Percentiles rank a stretch among this genome's conserved stretches.
Evolutionary conservation across 805 yeast species (phyloP).

Genomic region (Zygosaccharomyces bailii): DNA sequence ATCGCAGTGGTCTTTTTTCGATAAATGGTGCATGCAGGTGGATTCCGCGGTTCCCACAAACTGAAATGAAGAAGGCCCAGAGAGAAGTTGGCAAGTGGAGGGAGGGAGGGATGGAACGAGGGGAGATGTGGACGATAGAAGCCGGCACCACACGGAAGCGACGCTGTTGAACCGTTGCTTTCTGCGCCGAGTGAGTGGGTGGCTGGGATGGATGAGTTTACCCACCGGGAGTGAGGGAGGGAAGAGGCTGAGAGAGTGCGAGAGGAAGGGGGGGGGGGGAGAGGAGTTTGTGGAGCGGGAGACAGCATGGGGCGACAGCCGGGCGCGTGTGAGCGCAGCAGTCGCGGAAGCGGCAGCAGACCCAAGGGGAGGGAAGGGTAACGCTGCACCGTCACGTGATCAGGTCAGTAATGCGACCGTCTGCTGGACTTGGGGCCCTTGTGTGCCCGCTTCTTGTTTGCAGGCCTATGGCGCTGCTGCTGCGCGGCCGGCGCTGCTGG

Average conservation of each 20-base stretch:
- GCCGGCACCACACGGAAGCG: too few species aligned
- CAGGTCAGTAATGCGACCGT: background rate
- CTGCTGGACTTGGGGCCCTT: background rate
- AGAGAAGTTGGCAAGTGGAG: background rate
- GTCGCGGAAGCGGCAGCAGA: background rate
- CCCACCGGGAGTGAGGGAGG: too few species aligned
- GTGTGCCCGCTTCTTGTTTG: background rate
- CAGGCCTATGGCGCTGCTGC: background rate
- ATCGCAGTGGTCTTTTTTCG: background rate
- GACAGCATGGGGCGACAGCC: background rate
- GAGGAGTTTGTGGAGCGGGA: background rate
- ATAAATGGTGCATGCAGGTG: background rate
- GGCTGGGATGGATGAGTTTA: too few species aligned
- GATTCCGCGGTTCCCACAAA: background rate
- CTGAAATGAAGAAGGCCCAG: background rate
- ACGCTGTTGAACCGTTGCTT: too few species aligned
- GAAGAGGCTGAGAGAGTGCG: background rate
- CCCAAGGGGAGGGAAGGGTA: background rate
- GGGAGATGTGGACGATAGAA: too few species aligned
- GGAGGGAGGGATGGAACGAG: background rate
- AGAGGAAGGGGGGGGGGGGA: background rate
- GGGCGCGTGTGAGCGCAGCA: background rate
- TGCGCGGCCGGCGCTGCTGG: conserved; percentile 7
- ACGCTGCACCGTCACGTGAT: background rate
- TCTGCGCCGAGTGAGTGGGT: too few species aligned